Evolutionary conservation across 805 yeast genomes (phyloP).

Genomic region (Cyberlindnera japonica): DNA sequence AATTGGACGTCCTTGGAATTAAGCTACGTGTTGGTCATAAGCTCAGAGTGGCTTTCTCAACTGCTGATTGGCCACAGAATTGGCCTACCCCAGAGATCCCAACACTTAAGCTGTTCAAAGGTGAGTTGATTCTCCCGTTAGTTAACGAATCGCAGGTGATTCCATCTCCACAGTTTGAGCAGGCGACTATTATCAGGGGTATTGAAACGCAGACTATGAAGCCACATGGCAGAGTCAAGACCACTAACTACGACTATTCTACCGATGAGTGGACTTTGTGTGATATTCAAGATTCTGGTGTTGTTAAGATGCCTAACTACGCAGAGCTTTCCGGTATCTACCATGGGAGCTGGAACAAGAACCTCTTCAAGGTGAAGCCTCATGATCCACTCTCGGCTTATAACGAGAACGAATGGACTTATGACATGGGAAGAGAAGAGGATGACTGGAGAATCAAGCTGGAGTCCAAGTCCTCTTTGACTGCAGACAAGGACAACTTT

Average conservation of each 20-base stretch:
- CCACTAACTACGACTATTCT: slow-evolving; percentile 19
- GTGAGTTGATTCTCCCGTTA: slow-evolving; percentile 31
- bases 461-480: slow-evolving; percentile 31
- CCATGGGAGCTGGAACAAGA: slow-evolving; percentile 38
- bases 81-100: slow-evolving; percentile 45
- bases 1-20: slow-evolving; percentile 40
- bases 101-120: slow-evolving; percentile 32
- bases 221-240: slow-evolving; percentile 24
- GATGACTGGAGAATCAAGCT: slow-evolving; percentile 36
- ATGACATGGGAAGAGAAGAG: slow-evolving; percentile 38
- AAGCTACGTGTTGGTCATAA: slow-evolving; percentile 35
- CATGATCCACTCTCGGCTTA: slow-evolving; percentile 38
- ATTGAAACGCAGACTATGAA: slow-evolving; percentile 22
- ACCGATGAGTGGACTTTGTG: slow-evolving; percentile 19
- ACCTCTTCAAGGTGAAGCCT: slow-evolving; percentile 35
- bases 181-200: slow-evolving; percentile 29
- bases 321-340: slow-evolving; percentile 36
- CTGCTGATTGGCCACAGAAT: slow-evolving; percentile 46
- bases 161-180: slow-evolving; percentile 30
- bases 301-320: slow-evolving; percentile 30
- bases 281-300: slow-evolving; percentile 34
- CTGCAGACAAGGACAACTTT: slow-evolving; percentile 33
- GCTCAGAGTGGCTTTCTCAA: slow-evolving; percentile 38
- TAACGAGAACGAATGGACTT: slow-evolving; percentile 38
- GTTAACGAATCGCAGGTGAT: slow-evolving; percentile 18